Evolutionary conservation across 164 flowering plant genomes (phyloP).

Genomic region (Vitis amurensis): DNA sequence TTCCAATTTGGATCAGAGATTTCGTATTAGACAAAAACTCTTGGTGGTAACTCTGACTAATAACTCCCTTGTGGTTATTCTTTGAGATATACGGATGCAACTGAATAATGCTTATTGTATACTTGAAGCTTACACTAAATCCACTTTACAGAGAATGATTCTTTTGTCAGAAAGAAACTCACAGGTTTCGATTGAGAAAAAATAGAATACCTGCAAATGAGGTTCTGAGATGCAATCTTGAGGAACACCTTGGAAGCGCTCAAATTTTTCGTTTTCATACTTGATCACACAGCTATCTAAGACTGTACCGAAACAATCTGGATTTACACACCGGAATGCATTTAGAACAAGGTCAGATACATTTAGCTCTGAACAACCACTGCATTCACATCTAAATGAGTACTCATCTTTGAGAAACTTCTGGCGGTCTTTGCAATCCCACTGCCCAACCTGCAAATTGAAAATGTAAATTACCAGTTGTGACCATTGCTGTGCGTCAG

Average conservation of each 20-base stretch:
- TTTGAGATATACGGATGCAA: neutral
- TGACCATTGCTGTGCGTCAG: neutral
- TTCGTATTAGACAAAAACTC: neutral
- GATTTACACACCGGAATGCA: constrained; percentile 61
- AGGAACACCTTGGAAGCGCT: constrained; percentile 16
- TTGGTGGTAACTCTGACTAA: neutral
- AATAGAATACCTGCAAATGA: constrained; percentile 40
- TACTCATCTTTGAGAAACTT: constrained; percentile 61
- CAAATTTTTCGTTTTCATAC: constrained; percentile 32
- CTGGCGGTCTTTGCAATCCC: constrained; percentile 57
- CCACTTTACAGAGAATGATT: neutral
- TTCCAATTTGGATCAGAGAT: neutral
- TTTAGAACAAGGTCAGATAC: constrained; percentile 68
- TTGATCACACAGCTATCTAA: constrained; percentile 29
- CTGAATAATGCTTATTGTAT: neutral
- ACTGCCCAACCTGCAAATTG: constrained; percentile 74
- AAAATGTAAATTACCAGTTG: neutral
- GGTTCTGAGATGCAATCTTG: constrained; percentile 16
- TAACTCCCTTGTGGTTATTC: neutral
- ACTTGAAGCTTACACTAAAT: neutral
- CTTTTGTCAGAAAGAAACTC: too few species aligned
- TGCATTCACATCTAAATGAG: constrained; percentile 71
- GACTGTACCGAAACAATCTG: constrained; percentile 67
- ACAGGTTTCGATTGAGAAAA: neutral
- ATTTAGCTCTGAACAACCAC: constrained; percentile 65